Evolutionary conservation across 1,284 basidiomycete species (phyloP), one percentile per base, ranked within the genome.

Genomic region (Laetiporus sulphureus): DNA sequence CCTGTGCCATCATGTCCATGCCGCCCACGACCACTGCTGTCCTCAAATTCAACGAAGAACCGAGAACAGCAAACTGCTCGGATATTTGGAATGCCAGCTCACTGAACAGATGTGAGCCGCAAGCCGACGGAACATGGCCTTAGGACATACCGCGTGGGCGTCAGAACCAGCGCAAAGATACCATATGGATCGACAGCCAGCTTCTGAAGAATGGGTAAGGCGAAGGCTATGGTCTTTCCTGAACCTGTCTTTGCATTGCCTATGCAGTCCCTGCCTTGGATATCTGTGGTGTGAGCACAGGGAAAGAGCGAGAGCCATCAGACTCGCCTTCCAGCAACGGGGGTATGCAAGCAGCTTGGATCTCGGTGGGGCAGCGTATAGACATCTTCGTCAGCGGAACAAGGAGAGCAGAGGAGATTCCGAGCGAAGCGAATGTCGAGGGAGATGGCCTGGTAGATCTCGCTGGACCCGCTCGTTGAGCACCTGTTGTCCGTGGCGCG

Each of bases 231-330:
- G 0, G 96, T 99, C 69, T 99, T 99, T 55, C 95, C 95, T 7
- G 90, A 94, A 46, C 95, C 96, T 0, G 95, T 99, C 68, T 98
- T 95, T 1, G 96, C 94, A 49, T 96, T 94, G 23, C 96, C 96
- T 49, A 97, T 91, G 59, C 91, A 94, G 64, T 99, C 95, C 56
- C 81, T 77, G 44, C 84, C 91, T 87, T 73, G 38, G 38, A 43
- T 49, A 22, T 36, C 33, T 44, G 3, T 22, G 6, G 44, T 47
- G 38, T 61, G 53, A n/a, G n/a, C n/a, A n/a, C n/a, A n/a, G n/a
- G n/a, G n/a, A n/a, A n/a, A n/a, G n/a, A n/a, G n/a, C n/a, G n/a
- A n/a, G n/a, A n/a, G n/a, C n/a, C n/a, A n/a, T n/a, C 22, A 21
- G 25, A 63, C 73, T 66, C 56, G 84, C 90, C 90, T 63, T 74